phyloP scores from a whole-genome alignment of 192 early-diverging fungal species.

The Umbelopsis vinacea region DNA sequence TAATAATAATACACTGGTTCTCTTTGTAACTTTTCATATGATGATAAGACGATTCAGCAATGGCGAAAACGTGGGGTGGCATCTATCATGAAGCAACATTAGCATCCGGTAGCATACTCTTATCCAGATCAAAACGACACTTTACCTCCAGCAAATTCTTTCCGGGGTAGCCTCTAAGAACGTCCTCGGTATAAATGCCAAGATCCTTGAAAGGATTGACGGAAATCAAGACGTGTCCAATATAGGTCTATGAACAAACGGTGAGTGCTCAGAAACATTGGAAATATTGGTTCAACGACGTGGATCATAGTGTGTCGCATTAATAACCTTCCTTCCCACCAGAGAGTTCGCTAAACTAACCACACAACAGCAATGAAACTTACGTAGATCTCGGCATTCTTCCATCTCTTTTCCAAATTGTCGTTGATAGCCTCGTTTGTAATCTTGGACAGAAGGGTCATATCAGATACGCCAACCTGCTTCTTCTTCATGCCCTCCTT shows the following conservation, averaged over 20 bases:
- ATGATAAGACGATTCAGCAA: conserved; percentile 89
- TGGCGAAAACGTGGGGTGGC: conserved; percentile 97
- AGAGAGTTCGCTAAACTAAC: background rate
- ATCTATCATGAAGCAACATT: conserved; percentile 48
- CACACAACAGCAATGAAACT: conserved; percentile 29
- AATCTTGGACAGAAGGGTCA: conserved; percentile 93
- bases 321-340: too few relatives aligned
- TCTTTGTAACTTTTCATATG: conserved; percentile 98
- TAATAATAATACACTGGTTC: conserved; percentile 99
- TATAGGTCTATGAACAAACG: conserved; percentile 77
- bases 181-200: conserved; percentile 91
- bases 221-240: conserved; percentile 86
- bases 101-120: background rate
- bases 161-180: conserved; percentile 85
- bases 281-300: too few relatives aligned
- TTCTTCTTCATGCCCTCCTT: conserved; percentile 79
- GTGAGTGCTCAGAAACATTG: too few relatives aligned
- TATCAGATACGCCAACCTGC: conserved; percentile 82
- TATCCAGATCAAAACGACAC: background rate
- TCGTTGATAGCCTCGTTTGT: conserved; percentile 94
- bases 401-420: conserved; percentile 89
- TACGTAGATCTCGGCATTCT: conserved; percentile 89
- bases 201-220: conserved; percentile 98
- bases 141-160: conserved; percentile 80
- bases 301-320: background rate